Evolutionary conservation across 805 yeast species (phyloP), one percentile per base, ranked within the genome.

Genomic region (Yarrowia yakushimensis): DNA sequence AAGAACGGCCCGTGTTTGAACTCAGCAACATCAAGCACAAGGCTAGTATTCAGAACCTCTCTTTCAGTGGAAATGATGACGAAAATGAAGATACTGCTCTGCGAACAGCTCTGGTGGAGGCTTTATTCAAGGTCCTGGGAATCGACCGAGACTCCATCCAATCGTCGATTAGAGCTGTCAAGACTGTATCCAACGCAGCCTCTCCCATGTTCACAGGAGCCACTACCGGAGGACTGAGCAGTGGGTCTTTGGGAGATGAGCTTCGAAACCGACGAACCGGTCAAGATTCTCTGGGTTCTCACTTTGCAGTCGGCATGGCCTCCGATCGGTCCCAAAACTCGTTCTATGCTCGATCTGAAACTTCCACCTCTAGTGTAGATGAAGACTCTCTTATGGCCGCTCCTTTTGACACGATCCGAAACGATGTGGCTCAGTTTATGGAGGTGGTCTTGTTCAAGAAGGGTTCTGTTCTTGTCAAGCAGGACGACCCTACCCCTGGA

Each of bases 41-140:
- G 36, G 48, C 55, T 12, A 45, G 54, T n/a, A 31, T 59, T 15
- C 42, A 42, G 27, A 59, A 33, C 27, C 34, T 45, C 13, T 25
- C 52, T 5, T 45, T 59, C 27, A 43, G 33, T 3, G 54, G 54
- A 12, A 43, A 28, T 9, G 85, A 83, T 31, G 90, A 86, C 64
- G 93, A 86, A 66, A 83, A 87, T 0, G 91, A 88, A 67, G 93
- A 87, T 52, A 77, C 83, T 0, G 79, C 87, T 0, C 72, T 87
- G 25, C 76, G 87, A 61, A 76, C 79, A 20, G 89, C 93, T 0
- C 72, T 91, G 1, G 81, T 86, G 5, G 96, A 88, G 67, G 86
- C 85, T 25, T 80, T 91, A 42, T 86, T 90, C 69, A 79, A 79
- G 59, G 75, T 83, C 31, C 75, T 90, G 33, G 97, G 97, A 0